Base-by-base conservation (phyloP, 768 basidiomycete species). In the Phaeotremella fagi region DNA sequence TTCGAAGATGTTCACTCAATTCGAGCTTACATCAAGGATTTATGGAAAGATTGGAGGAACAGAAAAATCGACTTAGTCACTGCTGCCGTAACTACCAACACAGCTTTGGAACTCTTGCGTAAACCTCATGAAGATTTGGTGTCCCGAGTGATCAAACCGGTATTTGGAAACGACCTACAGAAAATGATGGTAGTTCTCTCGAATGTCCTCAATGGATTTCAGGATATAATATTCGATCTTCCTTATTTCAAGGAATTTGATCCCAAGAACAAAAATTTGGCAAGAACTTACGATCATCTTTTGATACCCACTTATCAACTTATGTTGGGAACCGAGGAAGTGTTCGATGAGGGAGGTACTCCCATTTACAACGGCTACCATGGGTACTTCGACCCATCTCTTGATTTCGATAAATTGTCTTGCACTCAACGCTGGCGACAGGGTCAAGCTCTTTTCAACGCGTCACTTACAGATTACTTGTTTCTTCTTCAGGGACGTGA, bases 61-160 rank as follows among this genome's bases (percentile, higher is more conserved):
- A 36, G 48, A 16, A 11, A 36, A 31, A 27, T 50, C 24, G 52
- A 54, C 24, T 35, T 59, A 7, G 36, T 49, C 14, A 59, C 57
- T 16, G 57, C 57, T 18, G 26, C 57, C 2, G 57, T 59, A 0
- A 47, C 41, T 7, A 59, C 52, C 41, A 59, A 59, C 25, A 54
- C 57, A 3, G 57, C 52, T 27, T 25, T 59, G 47, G 57, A 54
- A 36, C 27, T 59, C 7, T 33, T 59, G n/a, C 46, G 20, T 3
- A 48, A 20, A 27, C 26, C 53, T 9, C 37, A 55, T 31, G 47
- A 48, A n/a, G 53, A 55, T 43, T 14, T 55, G 12, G 31, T 55
- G 3, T n/a, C 27, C 11, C 16, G 27, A 3, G 26, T n/a, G n/a
- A 33, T 55, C 35, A 14, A 48, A 18, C 53, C 53, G 14, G 15